Base-by-base conservation (phyloP, 306 rosid genomes). In the Delonix regia region DNA sequence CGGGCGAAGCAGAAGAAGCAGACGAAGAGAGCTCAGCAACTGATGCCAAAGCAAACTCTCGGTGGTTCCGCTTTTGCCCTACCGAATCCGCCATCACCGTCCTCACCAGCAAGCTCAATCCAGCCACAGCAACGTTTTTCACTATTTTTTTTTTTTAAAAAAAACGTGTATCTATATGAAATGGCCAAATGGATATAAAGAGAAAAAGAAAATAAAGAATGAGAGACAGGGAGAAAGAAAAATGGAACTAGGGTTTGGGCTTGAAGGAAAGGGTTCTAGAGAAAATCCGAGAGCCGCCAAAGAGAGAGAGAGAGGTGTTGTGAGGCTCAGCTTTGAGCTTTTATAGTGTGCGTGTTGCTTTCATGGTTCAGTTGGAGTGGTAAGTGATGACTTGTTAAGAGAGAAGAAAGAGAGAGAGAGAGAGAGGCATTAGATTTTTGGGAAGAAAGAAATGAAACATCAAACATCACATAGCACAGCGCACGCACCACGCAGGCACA, bases 211-310 rank as follows among this genome's bases (percentile, higher is more conserved):
- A 16, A 16, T 27, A 27, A 8, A 28, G 3, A 7, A 2, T 22
- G 3, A 12, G 9, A 24, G 6, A 5, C 8, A 19, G 11, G 22
- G 47, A n/a, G 12, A 4, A 13, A 22, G 38, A 19, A 30, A 15
- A 9, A 11, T 28, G 70, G 67, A 86, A 79, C 80, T 92, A 94
- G 98, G 98, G 97, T 94, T 94, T 94, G 18, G 34, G 33, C 3
- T 42, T 44, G 78, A 48, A 56, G 67, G 72, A 25, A 77, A 15
- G 41, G 41, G 57, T 25, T 9, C 7, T 6, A 14, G 41, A 1
- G 42, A 44, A 73, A 66, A 21, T 19, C 48, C 45, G 38, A 62
- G 85, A 92, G 98, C 94, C 97, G 94, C 96, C 98, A 82, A 30
- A 81, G 80, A 38, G 63, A 60, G 64, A 47, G 71, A 42, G 18